phyloP scores from a whole-genome alignment of 2,329 filamentous ascomycete genomes.

The Metarhizium robertsii region DNA sequence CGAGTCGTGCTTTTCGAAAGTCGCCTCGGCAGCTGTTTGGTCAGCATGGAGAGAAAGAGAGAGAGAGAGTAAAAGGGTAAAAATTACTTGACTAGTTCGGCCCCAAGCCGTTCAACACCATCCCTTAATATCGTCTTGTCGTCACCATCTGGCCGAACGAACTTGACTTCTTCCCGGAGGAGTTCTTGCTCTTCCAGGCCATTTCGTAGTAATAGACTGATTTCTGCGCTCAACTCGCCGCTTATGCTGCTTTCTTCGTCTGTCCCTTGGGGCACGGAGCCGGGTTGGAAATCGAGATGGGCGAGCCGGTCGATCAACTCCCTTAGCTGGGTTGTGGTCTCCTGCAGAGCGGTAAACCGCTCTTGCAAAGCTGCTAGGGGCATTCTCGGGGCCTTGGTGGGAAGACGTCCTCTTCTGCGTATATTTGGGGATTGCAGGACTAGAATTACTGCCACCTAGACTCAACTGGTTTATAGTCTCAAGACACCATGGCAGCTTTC shows the following conservation, averaged over 20 bases:
- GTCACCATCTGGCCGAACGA: constrained; percentile 45
- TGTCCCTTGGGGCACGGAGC: constrained; percentile 41
- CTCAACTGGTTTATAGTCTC: neutral
- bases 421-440: neutral
- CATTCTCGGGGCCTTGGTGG: constrained; percentile 9
- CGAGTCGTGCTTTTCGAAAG: constrained; percentile 75
- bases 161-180: constrained; percentile 67
- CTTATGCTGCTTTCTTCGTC: constrained; percentile 45
- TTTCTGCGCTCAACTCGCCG: constrained; percentile 69
- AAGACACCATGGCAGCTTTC: neutral
- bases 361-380: constrained; percentile 53
- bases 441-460: no score
- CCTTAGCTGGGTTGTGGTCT: constrained; percentile 47
- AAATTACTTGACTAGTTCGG: constrained; percentile 61
- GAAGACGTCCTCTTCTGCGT: neutral
- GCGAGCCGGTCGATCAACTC: constrained; percentile 51
- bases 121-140: constrained; percentile 59
- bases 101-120: constrained; percentile 54
- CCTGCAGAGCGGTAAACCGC: constrained; percentile 51
- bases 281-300: constrained; percentile 48
- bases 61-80: no score
- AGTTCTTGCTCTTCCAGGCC: constrained; percentile 79
- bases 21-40: constrained; percentile 43
- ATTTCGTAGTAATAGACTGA: constrained; percentile 66
- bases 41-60: neutral